Conservation (phyloP, 306 rosid genomes). For the Chamaecrista fasciculata region DNA sequence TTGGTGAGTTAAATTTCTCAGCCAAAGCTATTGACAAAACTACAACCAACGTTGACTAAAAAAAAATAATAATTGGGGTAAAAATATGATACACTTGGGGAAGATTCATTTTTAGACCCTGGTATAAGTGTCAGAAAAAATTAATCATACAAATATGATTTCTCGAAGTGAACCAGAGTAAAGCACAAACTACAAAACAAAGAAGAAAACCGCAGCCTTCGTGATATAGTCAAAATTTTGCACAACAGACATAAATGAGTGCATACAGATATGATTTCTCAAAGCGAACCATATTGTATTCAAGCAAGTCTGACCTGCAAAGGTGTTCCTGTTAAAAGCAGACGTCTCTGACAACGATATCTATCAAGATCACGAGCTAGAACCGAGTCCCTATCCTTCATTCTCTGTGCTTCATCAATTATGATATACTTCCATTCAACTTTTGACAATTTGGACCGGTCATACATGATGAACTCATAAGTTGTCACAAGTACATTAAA, state of each 20-base stretch:
- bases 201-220: background rate
- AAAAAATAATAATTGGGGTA: too few relatives aligned
- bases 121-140: too few relatives aligned
- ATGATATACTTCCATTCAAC: slow-evolving; percentile 94
- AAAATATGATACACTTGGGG: too few relatives aligned
- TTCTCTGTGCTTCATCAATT: slow-evolving; percentile 99
- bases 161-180: too few relatives aligned
- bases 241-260: slow-evolving; percentile 9
- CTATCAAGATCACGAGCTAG: slow-evolving; percentile 98
- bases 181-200: slow-evolving; percentile 12
- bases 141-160: too few relatives aligned
- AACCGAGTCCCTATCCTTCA: slow-evolving; percentile 98
- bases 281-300: slow-evolving; percentile 19
- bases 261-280: background rate
- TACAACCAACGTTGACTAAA: too few relatives aligned
- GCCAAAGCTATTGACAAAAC: too few relatives aligned
- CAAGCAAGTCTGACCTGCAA: slow-evolving; percentile 64
- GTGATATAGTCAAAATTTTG: slow-evolving; percentile 2
- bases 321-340: slow-evolving; percentile 99
- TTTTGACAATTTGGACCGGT: slow-evolving; percentile 92
- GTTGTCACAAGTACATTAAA: slow-evolving; percentile 99
- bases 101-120: too few relatives aligned
- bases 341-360: slow-evolving; percentile 94
- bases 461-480: slow-evolving; percentile 99
- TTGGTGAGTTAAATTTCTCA: too few relatives aligned